phyloP scores from a whole-genome alignment of 176 grass and related monocot genomes.

The Dendrocalamus sinicus region DNA sequence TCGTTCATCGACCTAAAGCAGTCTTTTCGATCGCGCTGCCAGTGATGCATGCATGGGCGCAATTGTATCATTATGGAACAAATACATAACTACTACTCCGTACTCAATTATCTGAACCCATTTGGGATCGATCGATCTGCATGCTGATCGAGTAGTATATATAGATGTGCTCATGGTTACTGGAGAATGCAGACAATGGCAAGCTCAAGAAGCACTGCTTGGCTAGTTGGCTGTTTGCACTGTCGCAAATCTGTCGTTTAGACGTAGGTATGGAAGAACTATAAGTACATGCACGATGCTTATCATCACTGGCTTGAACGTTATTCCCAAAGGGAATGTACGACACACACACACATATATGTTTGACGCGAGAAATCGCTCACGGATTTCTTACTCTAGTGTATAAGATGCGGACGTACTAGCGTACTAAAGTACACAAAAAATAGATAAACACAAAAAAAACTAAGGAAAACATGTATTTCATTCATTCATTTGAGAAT shows the following conservation, averaged over 20 bases:
- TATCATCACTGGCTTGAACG: background rate
- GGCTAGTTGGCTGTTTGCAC: too few relatives aligned
- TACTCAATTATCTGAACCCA: background rate
- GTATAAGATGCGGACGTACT: too few relatives aligned
- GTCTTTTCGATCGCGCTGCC: background rate
- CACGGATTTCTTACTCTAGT: too few relatives aligned
- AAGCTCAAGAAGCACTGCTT: background rate
- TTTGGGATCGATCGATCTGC: background rate
- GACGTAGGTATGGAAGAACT: background rate
- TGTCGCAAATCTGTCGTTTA: background rate
- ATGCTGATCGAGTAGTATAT: background rate
- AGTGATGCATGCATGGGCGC: slow-evolving; percentile 26
- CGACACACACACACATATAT: too few relatives aligned
- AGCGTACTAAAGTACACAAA: too few relatives aligned
- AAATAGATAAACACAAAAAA: too few relatives aligned
- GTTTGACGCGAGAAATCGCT: too few relatives aligned
- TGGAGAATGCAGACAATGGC: slow-evolving; percentile 19
- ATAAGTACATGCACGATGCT: background rate
- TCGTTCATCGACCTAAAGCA: background rate
- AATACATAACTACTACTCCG: background rate
- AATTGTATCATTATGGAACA: background rate
- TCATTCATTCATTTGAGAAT: too few relatives aligned
- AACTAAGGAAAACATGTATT: too few relatives aligned
- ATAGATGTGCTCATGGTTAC: slow-evolving; percentile 1
- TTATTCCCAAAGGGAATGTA: background rate